Evolutionary conservation across 164 flowering plant genomes (phyloP).

Genomic region (Aristolochia fimbriata): DNA sequence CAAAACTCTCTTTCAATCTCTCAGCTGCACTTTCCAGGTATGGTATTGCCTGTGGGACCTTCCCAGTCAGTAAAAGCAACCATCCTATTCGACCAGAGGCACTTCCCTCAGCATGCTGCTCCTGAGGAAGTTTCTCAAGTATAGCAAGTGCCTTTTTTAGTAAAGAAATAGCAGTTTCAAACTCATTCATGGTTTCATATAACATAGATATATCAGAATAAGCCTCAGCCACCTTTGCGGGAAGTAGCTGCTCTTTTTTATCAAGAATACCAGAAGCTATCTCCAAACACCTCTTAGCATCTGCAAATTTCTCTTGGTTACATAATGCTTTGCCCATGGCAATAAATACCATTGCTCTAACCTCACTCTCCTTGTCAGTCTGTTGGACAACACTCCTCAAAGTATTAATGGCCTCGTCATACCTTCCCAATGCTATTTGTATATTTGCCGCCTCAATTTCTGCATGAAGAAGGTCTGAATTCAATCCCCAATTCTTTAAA

Average conservation of each 20-base stretch:
- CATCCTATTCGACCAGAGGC: conserved; percentile 78
- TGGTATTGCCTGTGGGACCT: conserved; percentile 70
- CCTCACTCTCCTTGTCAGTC: conserved; percentile 75
- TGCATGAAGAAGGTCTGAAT: conserved; percentile 62
- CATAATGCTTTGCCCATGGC: conserved; percentile 78
- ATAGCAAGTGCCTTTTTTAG: conserved; percentile 51
- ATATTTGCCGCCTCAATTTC: conserved; percentile 88
- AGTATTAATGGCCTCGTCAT: conserved; percentile 57
- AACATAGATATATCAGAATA: conserved; percentile 72
- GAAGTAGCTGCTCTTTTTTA: conserved; percentile 44
- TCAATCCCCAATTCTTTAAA: conserved; percentile 66
- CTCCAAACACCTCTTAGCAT: conserved; percentile 65
- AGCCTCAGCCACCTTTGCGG: conserved; percentile 66
- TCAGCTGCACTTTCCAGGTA: conserved; percentile 86
- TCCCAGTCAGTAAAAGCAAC: conserved; percentile 73
- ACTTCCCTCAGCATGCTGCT: conserved; percentile 75
- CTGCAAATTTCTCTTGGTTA: conserved; percentile 52
- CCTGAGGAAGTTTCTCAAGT: conserved; percentile 74
- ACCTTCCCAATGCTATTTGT: conserved; percentile 74
- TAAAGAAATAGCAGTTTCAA: conserved; percentile 72
- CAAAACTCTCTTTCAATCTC: conserved; percentile 76
- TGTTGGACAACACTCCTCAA: conserved; percentile 53
- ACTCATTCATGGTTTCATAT: conserved; percentile 78
- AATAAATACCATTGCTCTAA: conserved; percentile 53
- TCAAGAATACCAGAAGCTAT: conserved; percentile 63